Evolutionary conservation across 768 basidiomycete species (phyloP).

Genomic region (Mycena floridula): DNA sequence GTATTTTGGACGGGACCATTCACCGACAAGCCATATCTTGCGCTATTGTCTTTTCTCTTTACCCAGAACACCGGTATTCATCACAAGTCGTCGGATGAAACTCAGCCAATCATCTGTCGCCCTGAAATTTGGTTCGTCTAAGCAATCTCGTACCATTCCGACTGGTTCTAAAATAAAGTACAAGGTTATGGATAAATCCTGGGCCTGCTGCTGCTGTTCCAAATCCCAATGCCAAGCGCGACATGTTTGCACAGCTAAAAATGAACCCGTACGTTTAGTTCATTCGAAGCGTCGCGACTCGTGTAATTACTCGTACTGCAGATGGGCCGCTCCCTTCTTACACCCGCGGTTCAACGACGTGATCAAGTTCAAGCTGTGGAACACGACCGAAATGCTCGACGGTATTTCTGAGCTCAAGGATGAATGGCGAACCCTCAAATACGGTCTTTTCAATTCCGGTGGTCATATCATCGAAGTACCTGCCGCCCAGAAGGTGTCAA

Average conservation of each 20-base stretch:
- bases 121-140: constrained; percentile 95
- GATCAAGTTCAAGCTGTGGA: constrained; percentile 92
- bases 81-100: constrained; percentile 31
- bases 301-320: too few species aligned
- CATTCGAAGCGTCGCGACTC: too few species aligned
- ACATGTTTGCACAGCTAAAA: constrained; percentile 79
- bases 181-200: constrained; percentile 95
- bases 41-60: constrained; percentile 86
- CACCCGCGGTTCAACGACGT: constrained; percentile 85
- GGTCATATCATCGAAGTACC: constrained; percentile 68
- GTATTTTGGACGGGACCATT: constrained; percentile 98
- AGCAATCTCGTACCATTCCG: too few species aligned
- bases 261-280: too few species aligned
- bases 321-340: constrained; percentile 89
- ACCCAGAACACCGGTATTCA: constrained; percentile 89
- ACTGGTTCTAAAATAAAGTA: too few species aligned
- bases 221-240: constrained; percentile 66
- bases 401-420: constrained; percentile 79
- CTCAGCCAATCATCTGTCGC: constrained; percentile 59
- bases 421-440: constrained; percentile 75
- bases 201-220: constrained; percentile 83
- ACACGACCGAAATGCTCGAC: constrained; percentile 93
- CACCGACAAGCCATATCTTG: constrained; percentile 94
- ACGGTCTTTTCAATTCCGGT: constrained; percentile 77
- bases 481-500: constrained; percentile 11